These are phyloP conservation scores for Hanseniaspora valbyensis DNA, from an alignment of 805 yeast species.

Conservation along the genomic window DNA sequence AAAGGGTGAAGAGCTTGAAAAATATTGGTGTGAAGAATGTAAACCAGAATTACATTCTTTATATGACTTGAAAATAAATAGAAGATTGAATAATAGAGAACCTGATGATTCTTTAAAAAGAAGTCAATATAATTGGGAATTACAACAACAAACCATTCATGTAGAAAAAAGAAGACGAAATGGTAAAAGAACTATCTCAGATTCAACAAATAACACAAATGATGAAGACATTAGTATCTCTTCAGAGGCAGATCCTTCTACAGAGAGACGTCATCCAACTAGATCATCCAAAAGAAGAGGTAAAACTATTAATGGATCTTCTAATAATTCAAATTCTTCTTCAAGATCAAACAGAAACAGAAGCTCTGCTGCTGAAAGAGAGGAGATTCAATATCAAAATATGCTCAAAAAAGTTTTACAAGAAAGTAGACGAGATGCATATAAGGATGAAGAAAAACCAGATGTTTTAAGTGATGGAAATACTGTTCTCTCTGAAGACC, in stretches of 20 bases:
- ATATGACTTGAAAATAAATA: constrained; percentile 19
- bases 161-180: constrained; percentile 25
- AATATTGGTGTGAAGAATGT: constrained; percentile 90
- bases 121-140: constrained; percentile 38
- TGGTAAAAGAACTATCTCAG: constrained; percentile 20
- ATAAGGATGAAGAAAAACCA: constrained; percentile 14
- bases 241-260: neutral
- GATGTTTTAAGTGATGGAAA: constrained; percentile 15
- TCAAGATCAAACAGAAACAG: constrained; percentile 13
- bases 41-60: constrained; percentile 64
- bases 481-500: constrained; percentile 15
- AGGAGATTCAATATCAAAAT: constrained; percentile 36
- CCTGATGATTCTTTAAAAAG: constrained; percentile 39
- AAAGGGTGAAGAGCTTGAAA: constrained; percentile 52
- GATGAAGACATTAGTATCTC: constrained; percentile 16
- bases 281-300: constrained; percentile 4
- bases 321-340: neutral
- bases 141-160: constrained; percentile 17
- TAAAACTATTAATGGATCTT: neutral
- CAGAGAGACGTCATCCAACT: neutral
- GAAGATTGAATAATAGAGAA: constrained; percentile 34
- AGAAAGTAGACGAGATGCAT: constrained; percentile 33
- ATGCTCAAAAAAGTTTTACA: constrained; percentile 34
- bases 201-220: constrained; percentile 17
- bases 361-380: constrained; percentile 32